Percentiles rank a stretch among this genome's conserved stretches.
Conservation (phyloP, 306 rosid genomes). For the Lathyrus sativus region DNA sequence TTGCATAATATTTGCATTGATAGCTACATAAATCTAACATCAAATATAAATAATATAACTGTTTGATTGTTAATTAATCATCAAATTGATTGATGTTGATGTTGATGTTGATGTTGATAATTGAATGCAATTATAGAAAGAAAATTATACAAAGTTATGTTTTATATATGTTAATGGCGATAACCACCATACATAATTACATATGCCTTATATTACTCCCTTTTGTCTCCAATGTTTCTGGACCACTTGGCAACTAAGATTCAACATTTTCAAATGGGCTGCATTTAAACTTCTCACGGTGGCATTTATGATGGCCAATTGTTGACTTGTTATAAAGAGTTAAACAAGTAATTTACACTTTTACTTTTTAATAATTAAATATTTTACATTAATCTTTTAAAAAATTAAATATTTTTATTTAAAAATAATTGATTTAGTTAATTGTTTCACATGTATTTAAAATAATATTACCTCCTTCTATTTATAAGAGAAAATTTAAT, state of each 20-base stretch:
- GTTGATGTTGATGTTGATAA: conserved; percentile 36
- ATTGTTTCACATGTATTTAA: too few species aligned
- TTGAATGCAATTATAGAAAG: conserved; percentile 29
- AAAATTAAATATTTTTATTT: too few species aligned
- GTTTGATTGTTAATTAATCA: conserved; percentile 23
- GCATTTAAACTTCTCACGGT: conserved; percentile 34
- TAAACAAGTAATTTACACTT: too few species aligned
- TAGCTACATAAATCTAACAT: conserved; percentile 47
- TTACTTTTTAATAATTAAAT: too few species aligned
- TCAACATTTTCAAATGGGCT: conserved; percentile 15
- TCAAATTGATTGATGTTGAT: conserved; percentile 38
- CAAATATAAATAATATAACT: conserved; percentile 24
- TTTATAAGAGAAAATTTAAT: too few species aligned
- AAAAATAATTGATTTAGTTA: too few species aligned
- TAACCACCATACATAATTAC: conserved; percentile 44
- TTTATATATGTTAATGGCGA: conserved; percentile 21
- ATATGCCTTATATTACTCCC: conserved; percentile 41
- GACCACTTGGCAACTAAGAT: conserved; percentile 46
- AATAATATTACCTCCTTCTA: too few species aligned
- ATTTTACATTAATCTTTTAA: too few species aligned
- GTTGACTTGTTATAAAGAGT: too few species aligned
- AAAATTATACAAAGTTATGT: conserved; percentile 26
- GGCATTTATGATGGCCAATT: too few species aligned
- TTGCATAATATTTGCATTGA: conserved; percentile 36
- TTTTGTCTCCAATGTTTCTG: conserved; percentile 57